Percentiles rank a stretch among this genome's conserved stretches.
Conservation (phyloP, 2,329 filamentous ascomycete genomes). For the Penicillium decumbens region DNA sequence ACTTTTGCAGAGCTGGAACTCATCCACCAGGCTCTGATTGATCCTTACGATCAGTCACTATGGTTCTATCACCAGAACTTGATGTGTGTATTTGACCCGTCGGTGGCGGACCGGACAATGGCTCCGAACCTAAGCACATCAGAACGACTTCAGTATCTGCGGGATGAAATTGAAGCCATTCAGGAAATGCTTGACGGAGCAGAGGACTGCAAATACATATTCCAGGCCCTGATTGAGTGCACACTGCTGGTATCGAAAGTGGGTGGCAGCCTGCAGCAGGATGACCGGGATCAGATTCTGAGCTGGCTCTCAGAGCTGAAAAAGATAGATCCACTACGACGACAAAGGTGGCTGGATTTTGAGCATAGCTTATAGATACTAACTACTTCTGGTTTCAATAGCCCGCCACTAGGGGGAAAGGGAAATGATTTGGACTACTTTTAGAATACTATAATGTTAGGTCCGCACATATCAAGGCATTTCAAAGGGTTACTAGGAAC, state of each 20-base stretch:
- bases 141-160: slow-evolving; percentile 63
- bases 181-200: slow-evolving; percentile 62
- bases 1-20: slow-evolving; percentile 61
- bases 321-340: slow-evolving; percentile 67
- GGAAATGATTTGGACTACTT: too few species aligned
- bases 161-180: slow-evolving; percentile 68
- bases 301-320: slow-evolving; percentile 63
- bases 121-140: slow-evolving; percentile 57
- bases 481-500: too few species aligned
- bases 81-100: slow-evolving; percentile 62
- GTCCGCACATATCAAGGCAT: too few species aligned
- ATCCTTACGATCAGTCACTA: slow-evolving; percentile 88
- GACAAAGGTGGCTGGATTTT: slow-evolving; percentile 70
- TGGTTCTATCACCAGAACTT: slow-evolving; percentile 97
- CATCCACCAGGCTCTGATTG: slow-evolving; percentile 74
- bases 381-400: too few species aligned
- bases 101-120: slow-evolving; percentile 53
- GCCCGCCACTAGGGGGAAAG: too few species aligned
- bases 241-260: slow-evolving; percentile 54
- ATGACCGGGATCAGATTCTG: slow-evolving; percentile 46
- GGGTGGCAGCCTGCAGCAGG: slow-evolving; percentile 45
- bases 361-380: slow-evolving; percentile 39
- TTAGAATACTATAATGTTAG: too few species aligned
- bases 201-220: slow-evolving; percentile 78
- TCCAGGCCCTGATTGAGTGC: slow-evolving; percentile 77